phyloP scores from a whole-genome alignment of 106 monocot genomes.

The Triglochin maritima region DNA sequence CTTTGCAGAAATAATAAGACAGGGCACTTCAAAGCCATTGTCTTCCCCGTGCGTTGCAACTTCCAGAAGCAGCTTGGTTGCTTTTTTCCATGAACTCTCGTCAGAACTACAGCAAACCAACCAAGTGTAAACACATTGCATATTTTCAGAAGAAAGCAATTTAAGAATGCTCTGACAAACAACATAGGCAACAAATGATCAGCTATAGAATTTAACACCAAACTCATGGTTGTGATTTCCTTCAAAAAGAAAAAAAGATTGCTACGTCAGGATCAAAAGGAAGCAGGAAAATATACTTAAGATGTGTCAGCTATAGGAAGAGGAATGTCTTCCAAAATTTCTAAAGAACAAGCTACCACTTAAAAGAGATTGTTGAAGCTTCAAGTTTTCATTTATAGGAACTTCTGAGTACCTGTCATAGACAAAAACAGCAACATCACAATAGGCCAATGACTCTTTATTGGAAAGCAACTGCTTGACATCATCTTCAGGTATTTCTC shows the following conservation, averaged over 20 bases:
- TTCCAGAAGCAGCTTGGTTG: conserved; percentile 60
- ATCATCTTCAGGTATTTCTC: conserved; percentile 80
- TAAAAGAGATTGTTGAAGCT: too few relatives aligned
- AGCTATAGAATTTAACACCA: too few relatives aligned
- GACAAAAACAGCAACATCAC: conserved; percentile 85
- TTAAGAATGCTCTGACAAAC: too few relatives aligned
- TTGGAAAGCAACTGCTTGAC: conserved; percentile 48
- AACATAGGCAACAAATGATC: too few relatives aligned
- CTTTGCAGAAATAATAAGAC: conserved; percentile 87
- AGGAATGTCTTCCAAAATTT: too few relatives aligned
- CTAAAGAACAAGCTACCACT: too few relatives aligned
- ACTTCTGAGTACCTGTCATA: conserved; percentile 58
- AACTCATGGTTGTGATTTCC: too few relatives aligned
- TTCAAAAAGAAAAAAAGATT: too few relatives aligned
- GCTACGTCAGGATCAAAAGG: too few relatives aligned
- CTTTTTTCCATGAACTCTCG: conserved; percentile 75
- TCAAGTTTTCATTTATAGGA: not conserved
- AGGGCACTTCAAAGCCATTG: conserved; percentile 89
- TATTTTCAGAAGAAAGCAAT: too few relatives aligned
- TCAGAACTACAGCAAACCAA: conserved; percentile 49
- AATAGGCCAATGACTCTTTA: conserved; percentile 79
- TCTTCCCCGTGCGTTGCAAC: conserved; percentile 86
- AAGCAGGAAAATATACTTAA: too few relatives aligned
- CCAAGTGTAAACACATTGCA: not conserved
- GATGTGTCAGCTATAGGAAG: too few relatives aligned